A percentile compares a stretch with the other conserved stretches of the same genome.
Conservation (phyloP, 306 rosid species). For the Astragalus glycyphyllos region DNA sequence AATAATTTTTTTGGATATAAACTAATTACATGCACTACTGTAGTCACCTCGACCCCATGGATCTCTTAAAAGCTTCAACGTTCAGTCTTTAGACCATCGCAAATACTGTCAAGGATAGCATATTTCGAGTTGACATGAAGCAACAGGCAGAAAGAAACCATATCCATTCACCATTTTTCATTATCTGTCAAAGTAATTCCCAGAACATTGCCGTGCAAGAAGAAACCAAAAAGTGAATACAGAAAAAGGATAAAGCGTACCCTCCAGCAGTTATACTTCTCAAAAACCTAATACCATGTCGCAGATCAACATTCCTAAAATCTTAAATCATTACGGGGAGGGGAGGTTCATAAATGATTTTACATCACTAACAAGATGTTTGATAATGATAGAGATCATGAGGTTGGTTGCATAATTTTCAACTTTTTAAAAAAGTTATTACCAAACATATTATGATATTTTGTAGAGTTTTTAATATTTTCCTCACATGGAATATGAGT, state of each 20-base stretch:
- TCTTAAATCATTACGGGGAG: not conserved
- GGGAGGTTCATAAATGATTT: not conserved
- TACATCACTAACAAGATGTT: not conserved
- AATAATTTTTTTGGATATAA: no score
- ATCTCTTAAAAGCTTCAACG: conserved; percentile 20
- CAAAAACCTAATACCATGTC: no score
- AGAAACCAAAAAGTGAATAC: not conserved
- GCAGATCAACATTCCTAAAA: conserved; percentile 28
- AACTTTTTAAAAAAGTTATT: not conserved
- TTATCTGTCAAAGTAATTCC: conserved; percentile 8
- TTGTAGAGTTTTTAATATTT: not conserved
- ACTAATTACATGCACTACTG: no score
- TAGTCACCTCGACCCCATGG: no score
- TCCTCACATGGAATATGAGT: not conserved
- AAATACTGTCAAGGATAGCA: no score
- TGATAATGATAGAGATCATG: conserved; percentile 2
- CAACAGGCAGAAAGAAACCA: not conserved
- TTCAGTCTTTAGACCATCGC: conserved; percentile 15
- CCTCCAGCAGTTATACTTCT: no score
- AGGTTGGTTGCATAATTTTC: not conserved
- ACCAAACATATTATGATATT: not conserved
- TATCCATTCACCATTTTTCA: not conserved
- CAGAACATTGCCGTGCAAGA: not conserved
- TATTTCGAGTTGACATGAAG: not conserved
- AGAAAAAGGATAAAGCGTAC: not conserved